A percentile compares a stretch with the other conserved stretches of the same genome.
phyloP scores from a whole-genome alignment of 805 yeast species.

The Komagataella mondaviorum region DNA sequence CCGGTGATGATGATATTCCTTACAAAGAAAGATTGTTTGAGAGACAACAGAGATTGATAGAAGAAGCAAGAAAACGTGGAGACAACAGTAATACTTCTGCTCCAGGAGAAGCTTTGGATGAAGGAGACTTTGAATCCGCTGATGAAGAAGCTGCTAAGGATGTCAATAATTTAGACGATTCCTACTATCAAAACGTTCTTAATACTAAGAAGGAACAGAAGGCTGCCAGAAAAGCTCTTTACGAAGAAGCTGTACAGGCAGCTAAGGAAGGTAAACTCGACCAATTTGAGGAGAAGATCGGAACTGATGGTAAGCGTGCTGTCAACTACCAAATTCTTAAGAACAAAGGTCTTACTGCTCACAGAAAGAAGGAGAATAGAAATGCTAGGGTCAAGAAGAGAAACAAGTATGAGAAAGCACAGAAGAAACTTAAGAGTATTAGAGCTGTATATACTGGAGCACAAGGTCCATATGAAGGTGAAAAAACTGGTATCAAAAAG shows the following conservation, averaged over 20 bases:
- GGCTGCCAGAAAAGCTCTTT: slow-evolving; percentile 45
- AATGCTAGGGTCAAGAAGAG: slow-evolving; percentile 98
- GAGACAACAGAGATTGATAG: slow-evolving; percentile 75
- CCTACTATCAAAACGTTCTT: slow-evolving; percentile 46
- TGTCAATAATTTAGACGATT: slow-evolving; percentile 35
- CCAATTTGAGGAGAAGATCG: slow-evolving; percentile 54
- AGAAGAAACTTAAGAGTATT: slow-evolving; percentile 83
- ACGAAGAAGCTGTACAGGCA: slow-evolving; percentile 58
- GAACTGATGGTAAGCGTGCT: slow-evolving; percentile 84
- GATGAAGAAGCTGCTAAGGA: slow-evolving; percentile 29
- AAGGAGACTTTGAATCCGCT: slow-evolving; percentile 30
- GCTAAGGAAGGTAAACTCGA: slow-evolving; percentile 76
- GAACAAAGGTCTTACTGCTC: slow-evolving; percentile 92
- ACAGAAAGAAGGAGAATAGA: slow-evolving; percentile 85
- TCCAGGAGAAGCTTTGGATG: slow-evolving; percentile 42
- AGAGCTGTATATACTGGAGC: slow-evolving; percentile 77
- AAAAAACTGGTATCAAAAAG: slow-evolving; percentile 94
- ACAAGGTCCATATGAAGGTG: slow-evolving; percentile 81
- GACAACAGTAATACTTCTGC: slow-evolving; percentile 26
- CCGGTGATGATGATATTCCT: slow-evolving; percentile 87
- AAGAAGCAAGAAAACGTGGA: slow-evolving; percentile 84
- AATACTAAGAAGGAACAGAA: slow-evolving; percentile 32
- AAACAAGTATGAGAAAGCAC: slow-evolving; percentile 88
- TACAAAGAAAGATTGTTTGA: slow-evolving; percentile 84
- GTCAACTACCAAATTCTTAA: slow-evolving; percentile 88